Evolutionary conservation across 495 filamentous ascomycete species (phyloP).

Genomic region (Penicillium coffeae): DNA sequence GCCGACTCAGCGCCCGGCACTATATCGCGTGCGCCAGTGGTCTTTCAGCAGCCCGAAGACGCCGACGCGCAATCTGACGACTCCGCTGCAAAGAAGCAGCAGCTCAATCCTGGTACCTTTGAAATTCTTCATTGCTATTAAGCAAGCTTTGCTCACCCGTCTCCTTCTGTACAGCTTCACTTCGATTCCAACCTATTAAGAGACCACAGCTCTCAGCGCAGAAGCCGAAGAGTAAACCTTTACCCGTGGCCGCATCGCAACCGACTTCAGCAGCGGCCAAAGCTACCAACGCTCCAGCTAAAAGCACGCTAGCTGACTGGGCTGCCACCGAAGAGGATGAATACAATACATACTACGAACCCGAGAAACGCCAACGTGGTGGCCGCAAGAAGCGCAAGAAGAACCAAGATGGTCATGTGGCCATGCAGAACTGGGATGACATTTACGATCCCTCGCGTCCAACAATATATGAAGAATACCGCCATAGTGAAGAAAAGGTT

Average conservation of each 20-base stretch:
- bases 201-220: constrained; percentile 65
- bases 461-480: constrained; percentile 83
- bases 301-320: constrained; percentile 83
- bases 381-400: constrained; percentile 89
- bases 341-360: constrained; percentile 56
- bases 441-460: constrained; percentile 83
- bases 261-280: constrained; percentile 24
- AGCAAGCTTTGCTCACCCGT: constrained; percentile 47
- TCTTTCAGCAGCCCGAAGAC: constrained; percentile 62
- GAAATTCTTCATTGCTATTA: constrained; percentile 20
- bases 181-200: constrained; percentile 85
- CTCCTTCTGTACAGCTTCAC: constrained; percentile 52
- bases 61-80: constrained; percentile 50
- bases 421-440: constrained; percentile 84
- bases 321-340: constrained; percentile 72
- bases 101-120: constrained; percentile 68
- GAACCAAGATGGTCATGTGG: constrained; percentile 55
- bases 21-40: constrained; percentile 75
- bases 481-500: constrained; percentile 79
- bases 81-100: constrained; percentile 62
- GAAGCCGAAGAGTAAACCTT: constrained; percentile 64
- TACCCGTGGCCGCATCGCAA: constrained; percentile 36
- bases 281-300: constrained; percentile 33
- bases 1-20: constrained; percentile 52
- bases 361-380: constrained; percentile 67